Base-by-base conservation (phyloP, 23 red algal species). In the Agarophyton chilense region DNA sequence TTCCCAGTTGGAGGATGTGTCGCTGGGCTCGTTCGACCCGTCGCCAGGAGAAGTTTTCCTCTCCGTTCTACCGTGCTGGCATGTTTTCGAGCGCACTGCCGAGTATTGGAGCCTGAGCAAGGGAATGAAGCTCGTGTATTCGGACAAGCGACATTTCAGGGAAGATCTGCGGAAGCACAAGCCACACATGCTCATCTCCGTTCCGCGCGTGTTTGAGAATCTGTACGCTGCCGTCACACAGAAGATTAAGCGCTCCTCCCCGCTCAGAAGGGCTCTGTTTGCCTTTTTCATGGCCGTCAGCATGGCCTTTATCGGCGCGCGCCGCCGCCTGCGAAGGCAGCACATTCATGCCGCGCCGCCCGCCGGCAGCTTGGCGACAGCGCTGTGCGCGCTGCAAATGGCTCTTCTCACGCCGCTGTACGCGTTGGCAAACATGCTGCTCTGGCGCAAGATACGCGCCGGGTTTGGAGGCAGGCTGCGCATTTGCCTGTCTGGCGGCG, bases 51-150 rank as follows among this genome's bases (percentile, higher is more conserved):
- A 94, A n/a, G 85, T 96, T 17, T 94, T 95, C 82, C 87, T 99
- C 47, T 88, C 66, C 61, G 77, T 96, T 51, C 90, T 99, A 31
- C 97, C 97, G 60, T 99, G 97, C 87, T 99, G 93, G 97, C 97
- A 99, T 55, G 78, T 96, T 12, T 99, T 99, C 77, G 93, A 99
- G 88, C 56, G 90, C 25, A 95, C 90, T 33, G 91, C 90, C 26
- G 94, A 82, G 53, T 94, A 94, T 40, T 96, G 80, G 79, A 62
- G 76, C 29, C 70, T 94, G 34, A 89, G 87, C 33, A 91, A 89
- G 40, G 97, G 82, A 11, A 80, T 89, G 47, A 94, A 72, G 14
- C 53, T 85, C 10, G 93, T 99, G 14, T 99, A 99, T 65, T 84
- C 87, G 2, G 94, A 94, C 80, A 90, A 92, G 65, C 84, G 90